Conservation (phyloP, 306 rosid species). For the Trifolium dubium region DNA sequence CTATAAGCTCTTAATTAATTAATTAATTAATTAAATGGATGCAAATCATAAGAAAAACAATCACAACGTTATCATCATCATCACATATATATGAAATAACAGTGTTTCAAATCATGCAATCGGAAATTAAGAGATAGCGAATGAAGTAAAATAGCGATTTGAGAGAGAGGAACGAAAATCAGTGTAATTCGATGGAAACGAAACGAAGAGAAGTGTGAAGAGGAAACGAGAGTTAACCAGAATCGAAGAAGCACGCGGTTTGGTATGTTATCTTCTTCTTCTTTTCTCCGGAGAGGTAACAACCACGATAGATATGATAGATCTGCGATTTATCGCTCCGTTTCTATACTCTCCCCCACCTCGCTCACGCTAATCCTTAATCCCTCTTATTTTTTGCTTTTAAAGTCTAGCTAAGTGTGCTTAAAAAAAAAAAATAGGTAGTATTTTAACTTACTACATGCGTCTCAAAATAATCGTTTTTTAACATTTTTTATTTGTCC, state of each 20-base stretch:
- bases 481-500: too few species aligned
- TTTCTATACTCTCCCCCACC: background rate
- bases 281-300: too few species aligned
- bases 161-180: background rate
- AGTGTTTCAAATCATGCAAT: background rate
- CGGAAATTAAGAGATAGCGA: background rate
- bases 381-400: too few species aligned
- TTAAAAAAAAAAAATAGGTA: too few species aligned
- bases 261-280: background rate
- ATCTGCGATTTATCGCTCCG: constrained; percentile 39
- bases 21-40: background rate
- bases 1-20: background rate
- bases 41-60: background rate
- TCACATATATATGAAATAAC: too few species aligned
- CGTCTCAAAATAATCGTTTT: too few species aligned
- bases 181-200: background rate
- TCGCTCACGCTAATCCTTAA: constrained; percentile 15
- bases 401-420: too few species aligned
- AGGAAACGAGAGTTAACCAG: background rate
- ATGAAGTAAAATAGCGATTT: background rate
- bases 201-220: background rate
- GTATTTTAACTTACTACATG: too few species aligned
- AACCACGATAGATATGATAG: too few species aligned
- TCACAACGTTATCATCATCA: too few species aligned
- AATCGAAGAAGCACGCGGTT: constrained; percentile 25